Conservation (phyloP, 139 green algal species). For the Chlamydomonas schloesseri region DNA sequence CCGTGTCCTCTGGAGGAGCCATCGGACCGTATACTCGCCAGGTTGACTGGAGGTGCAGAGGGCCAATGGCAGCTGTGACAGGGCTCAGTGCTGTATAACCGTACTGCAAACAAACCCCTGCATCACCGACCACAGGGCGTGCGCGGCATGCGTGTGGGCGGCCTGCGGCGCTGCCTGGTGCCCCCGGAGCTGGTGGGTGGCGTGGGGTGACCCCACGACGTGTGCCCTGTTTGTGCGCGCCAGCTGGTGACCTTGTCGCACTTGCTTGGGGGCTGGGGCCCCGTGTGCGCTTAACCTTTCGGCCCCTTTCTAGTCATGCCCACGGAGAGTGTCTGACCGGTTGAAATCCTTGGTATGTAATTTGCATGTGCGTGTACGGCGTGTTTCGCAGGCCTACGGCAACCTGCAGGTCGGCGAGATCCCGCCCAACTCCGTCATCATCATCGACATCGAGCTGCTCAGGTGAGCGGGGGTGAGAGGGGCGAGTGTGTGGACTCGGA, state of each 20-base stretch:
- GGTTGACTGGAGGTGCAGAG: background rate
- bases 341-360: too few relatives aligned
- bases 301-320: too few relatives aligned
- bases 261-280: too few relatives aligned
- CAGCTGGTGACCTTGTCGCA: background rate
- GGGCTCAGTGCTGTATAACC: too few relatives aligned
- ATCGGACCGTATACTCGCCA: too few relatives aligned
- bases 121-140: slow-evolving; percentile 82
- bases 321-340: background rate
- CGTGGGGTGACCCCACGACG: background rate
- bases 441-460: slow-evolving; percentile 86
- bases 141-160: slow-evolving; percentile 87
- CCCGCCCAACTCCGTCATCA: slow-evolving; percentile 75
- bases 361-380: too few relatives aligned
- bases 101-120: too few relatives aligned
- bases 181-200: slow-evolving; percentile 78
- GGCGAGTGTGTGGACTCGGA: too few relatives aligned
- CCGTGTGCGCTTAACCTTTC: too few relatives aligned
- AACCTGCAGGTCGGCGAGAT: slow-evolving; percentile 83
- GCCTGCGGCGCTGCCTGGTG: slow-evolving; percentile 80
- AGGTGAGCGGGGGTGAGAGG: too few relatives aligned
- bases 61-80: background rate
- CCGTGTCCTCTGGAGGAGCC: too few relatives aligned
- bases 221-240: background rate
- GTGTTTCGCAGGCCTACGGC: slow-evolving; percentile 82